Base-by-base conservation (phyloP, 345 rosid genomes). In the Cardamine resedifolia region DNA sequence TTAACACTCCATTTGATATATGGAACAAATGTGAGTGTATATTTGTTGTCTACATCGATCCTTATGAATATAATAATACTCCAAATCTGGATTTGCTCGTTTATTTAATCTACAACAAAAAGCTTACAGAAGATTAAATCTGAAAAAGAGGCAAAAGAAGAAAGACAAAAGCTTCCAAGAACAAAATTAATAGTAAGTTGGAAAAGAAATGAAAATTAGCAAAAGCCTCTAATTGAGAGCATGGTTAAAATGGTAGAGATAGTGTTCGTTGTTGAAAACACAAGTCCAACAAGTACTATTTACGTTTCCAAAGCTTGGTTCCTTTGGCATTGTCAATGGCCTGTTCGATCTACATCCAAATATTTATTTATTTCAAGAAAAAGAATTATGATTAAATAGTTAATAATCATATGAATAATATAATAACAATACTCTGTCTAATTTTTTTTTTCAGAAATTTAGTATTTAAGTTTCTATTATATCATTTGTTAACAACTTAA, bases 241-340 rank as follows among this genome's bases (percentile, higher is more conserved):
- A 23, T 83, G 80, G 16, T 83, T 75, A 33, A 86, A 74, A 63
- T 75, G 68, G 69, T 78, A 78, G 66, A 85, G 71, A 52, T 84
- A 70, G 71, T 76, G 81, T 66, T 83, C 44, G 66, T 72, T 72
- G 64, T 68, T 80, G n/a, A 79, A 74, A 24, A 79, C 66, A 77
- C 88, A 78, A 77, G 81, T 84, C 86, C 92, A 85, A 43, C 89
- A 81, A 64, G 83, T 88, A 76, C 79, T 74, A 72, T 78, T 89
- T 56, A 70, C 48, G 70, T 74, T 75, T 8, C 79, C 78, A 77
- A 89, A 84, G 61, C 86, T 82, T 15, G 92, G 96, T 73, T 90
- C 91, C 67, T 81, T 88, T 3, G 96, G 95, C 70, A 85, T 68
- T 11, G 95, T 92, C 81, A 86, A 76, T 30, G 90, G 86, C 47